phyloP scores from a whole-genome alignment of 495 filamentous ascomycete species.

The Penicillium soppii region DNA sequence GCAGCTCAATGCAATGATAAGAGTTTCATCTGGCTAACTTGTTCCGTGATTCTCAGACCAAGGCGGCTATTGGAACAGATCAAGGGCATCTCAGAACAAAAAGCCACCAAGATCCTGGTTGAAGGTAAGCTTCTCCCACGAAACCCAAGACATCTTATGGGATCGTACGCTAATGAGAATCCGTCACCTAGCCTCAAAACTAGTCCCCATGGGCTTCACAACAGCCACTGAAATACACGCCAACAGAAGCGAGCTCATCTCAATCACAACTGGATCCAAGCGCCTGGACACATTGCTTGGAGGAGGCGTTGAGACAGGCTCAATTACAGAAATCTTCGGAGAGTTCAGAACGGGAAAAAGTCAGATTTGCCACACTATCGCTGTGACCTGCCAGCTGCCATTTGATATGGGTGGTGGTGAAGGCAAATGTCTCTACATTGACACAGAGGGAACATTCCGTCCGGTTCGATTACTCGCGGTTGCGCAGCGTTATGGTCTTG shows the following conservation, averaged over 20 bases:
- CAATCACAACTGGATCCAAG: conserved; percentile 96
- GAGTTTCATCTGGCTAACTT: conserved; percentile 1
- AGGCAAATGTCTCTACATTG: conserved; percentile 98
- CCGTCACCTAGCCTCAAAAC: conserved; percentile 68
- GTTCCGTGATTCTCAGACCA: conserved; percentile 48
- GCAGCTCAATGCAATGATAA: not conserved
- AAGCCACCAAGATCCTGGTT: conserved; percentile 87
- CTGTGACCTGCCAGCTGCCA: conserved; percentile 93
- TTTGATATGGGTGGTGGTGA: conserved; percentile 99
- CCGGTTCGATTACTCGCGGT: conserved; percentile 88
- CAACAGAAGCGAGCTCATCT: conserved; percentile 91
- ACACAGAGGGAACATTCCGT: conserved; percentile 96
- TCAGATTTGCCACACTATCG: conserved; percentile 97
- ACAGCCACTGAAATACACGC: conserved; percentile 99
- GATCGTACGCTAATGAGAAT: not conserved
- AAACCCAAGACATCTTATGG: not conserved
- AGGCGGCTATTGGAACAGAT: conserved; percentile 84
- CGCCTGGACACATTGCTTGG: conserved; percentile 93
- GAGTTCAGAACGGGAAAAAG: conserved; percentile 98
- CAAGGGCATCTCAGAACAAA: conserved; percentile 96
- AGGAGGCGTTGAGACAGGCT: conserved; percentile 93
- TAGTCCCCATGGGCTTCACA: conserved; percentile 98
- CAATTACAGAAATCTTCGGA: conserved; percentile 98
- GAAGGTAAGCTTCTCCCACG: conserved; percentile 62
- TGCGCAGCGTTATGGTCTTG: conserved; percentile 89